phyloP scores from a whole-genome alignment of 176 grass and related monocot genomes.

The Alloteropsis semialata region DNA sequence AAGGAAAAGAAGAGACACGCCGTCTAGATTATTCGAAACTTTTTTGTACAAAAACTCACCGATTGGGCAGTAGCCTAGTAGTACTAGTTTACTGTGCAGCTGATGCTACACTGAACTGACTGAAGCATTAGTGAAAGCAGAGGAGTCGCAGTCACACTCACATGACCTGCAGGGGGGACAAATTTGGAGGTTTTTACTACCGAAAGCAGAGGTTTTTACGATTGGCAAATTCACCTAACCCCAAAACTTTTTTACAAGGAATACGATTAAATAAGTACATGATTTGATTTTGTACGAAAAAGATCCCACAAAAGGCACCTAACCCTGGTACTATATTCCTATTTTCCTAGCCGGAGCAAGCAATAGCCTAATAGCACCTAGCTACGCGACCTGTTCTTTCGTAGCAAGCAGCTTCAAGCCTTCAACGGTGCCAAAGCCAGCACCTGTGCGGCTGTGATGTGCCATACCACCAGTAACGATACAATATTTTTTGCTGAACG shows the following conservation, averaged over 20 bases:
- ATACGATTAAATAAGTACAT: constrained; percentile 19
- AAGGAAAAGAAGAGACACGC: not conserved
- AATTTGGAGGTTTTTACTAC: not conserved
- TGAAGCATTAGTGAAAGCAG: not conserved
- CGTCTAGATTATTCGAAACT: not conserved
- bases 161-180: not conserved
- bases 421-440: not conserved
- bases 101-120: not conserved
- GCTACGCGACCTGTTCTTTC: not conserved
- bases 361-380: not conserved
- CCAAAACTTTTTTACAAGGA: not conserved
- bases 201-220: constrained; percentile 20
- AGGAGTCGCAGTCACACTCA: not conserved
- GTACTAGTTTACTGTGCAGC: not conserved
- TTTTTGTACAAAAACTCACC: not conserved
- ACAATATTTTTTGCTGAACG: not conserved
- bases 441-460: not conserved
- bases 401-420: not conserved
- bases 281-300: not conserved
- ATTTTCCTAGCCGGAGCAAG: not conserved
- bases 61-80: not conserved
- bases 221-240: constrained; percentile 21
- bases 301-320: not conserved
- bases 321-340: constrained; percentile 4
- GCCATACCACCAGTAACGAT: not conserved